Conservation (phyloP, 1,284 basidiomycete genomes). For the Neonothopanus nambi region DNA sequence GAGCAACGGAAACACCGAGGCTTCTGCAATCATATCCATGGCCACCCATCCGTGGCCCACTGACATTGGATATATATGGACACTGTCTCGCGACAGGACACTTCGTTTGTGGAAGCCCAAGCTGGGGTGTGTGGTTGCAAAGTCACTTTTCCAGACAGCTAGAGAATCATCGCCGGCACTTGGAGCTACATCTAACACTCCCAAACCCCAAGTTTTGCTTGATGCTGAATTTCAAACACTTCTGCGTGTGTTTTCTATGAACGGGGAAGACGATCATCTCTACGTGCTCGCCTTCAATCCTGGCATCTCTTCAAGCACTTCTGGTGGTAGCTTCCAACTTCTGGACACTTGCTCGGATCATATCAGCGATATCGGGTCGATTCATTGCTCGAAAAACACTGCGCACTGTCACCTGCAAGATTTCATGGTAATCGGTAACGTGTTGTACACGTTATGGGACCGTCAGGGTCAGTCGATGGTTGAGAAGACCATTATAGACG, state of each 20-base stretch:
- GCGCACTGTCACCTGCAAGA: slow-evolving; percentile 74
- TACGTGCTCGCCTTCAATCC: slow-evolving; percentile 70
- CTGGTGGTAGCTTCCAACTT: slow-evolving; percentile 72
- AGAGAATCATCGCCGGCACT: slow-evolving; percentile 37
- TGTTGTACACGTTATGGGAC: slow-evolving; percentile 74
- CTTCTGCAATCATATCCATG: slow-evolving; percentile 64
- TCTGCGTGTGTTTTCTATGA: slow-evolving; percentile 51
- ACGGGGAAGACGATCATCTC: slow-evolving; percentile 41
- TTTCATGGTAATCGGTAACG: slow-evolving; percentile 56
- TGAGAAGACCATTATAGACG: slow-evolving; percentile 51
- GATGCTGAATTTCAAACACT: slow-evolving; percentile 61
- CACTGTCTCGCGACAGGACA: slow-evolving; percentile 85
- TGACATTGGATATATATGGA: slow-evolving; percentile 74
- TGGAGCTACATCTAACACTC: slow-evolving; percentile 29
- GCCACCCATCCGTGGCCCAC: slow-evolving; percentile 71
- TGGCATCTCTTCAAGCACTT: slow-evolving; percentile 55
- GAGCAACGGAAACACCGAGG: slow-evolving; percentile 40
- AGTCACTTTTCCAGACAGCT: slow-evolving; percentile 42
- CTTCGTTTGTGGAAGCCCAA: slow-evolving; percentile 81
- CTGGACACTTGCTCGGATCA: slow-evolving; percentile 55
- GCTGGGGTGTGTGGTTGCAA: slow-evolving; percentile 66
- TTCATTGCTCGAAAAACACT: slow-evolving; percentile 60
- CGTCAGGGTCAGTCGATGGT: slow-evolving; percentile 73
- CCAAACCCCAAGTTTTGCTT: slow-evolving; percentile 48
- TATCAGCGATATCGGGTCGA: slow-evolving; percentile 52